Conservation (phyloP, 768 basidiomycete species). For the Clavaria fumosa region DNA sequence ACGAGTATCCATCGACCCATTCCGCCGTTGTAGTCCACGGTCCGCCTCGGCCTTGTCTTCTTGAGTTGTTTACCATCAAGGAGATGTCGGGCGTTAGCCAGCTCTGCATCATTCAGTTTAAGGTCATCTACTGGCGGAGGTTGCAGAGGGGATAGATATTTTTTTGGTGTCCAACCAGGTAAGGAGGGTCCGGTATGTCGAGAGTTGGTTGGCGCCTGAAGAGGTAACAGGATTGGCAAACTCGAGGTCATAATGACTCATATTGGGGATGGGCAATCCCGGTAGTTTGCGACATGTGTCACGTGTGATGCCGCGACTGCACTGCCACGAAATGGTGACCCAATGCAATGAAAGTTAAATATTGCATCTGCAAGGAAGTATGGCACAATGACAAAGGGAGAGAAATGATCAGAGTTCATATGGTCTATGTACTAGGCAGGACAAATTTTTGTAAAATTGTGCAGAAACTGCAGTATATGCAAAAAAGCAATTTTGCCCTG, state of each 20-base stretch:
- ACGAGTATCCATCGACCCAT: slow-evolving; percentile 80
- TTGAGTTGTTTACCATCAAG: slow-evolving; percentile 74
- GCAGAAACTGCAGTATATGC: too few relatives aligned
- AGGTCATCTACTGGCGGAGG: slow-evolving; percentile 63
- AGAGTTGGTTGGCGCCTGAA: slow-evolving; percentile 21
- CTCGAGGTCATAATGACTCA: slow-evolving; percentile 14
- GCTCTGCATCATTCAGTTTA: slow-evolving; percentile 61
- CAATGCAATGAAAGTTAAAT: too few relatives aligned
- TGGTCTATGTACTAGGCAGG: too few relatives aligned
- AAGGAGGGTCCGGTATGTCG: slow-evolving; percentile 24
- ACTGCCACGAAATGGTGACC: too few relatives aligned
- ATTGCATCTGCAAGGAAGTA: too few relatives aligned
- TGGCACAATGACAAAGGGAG: too few relatives aligned
- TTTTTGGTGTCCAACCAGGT: slow-evolving; percentile 63
- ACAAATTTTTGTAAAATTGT: too few relatives aligned
- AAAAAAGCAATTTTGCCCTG: too few relatives aligned
- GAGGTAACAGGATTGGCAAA: slow-evolving; percentile 44
- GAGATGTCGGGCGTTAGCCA: slow-evolving; percentile 54
- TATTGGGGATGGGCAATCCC: too few relatives aligned
- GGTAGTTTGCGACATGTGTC: too few relatives aligned
- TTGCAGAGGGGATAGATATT: slow-evolving; percentile 61
- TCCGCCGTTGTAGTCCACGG: slow-evolving; percentile 88
- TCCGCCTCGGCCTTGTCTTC: slow-evolving; percentile 84
- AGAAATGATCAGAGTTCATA: too few relatives aligned
- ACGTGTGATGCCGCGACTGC: too few relatives aligned